Evolutionary conservation across 73 alveolate genomes (phyloP).

Genomic region (Stentor coeruleus): DNA sequence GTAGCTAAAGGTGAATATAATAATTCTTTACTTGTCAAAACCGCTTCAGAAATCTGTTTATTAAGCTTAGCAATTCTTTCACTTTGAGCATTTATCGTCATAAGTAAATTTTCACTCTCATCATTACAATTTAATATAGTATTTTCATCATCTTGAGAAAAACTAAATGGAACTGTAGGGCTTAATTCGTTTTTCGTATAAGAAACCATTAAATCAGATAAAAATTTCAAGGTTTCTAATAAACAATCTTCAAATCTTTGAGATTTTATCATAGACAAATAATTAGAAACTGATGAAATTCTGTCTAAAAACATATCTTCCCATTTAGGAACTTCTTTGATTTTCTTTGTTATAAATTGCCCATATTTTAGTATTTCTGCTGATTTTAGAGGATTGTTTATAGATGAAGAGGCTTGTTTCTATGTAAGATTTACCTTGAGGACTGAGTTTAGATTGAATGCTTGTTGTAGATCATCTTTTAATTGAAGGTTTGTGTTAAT

Average conservation of each 20-base stretch:
- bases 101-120: not conserved
- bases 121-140: too few relatives aligned
- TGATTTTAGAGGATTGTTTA: too few relatives aligned
- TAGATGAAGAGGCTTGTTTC: not conserved
- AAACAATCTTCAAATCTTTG: not conserved
- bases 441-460: not conserved
- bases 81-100: not conserved
- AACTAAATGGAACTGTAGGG: too few relatives aligned
- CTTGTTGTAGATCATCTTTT: not conserved
- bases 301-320: not conserved
- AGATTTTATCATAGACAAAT: not conserved
- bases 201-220: not conserved
- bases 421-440: not conserved
- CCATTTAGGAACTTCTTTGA: not conserved
- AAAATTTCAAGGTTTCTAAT: not conserved
- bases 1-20: not conserved
- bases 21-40: not conserved
- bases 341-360: not conserved
- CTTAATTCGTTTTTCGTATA: not conserved
- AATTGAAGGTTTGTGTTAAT: not conserved
- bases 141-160: too few relatives aligned
- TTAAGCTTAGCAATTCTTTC: conserved; percentile 1
- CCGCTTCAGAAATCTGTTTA: not conserved
- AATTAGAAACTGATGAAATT: not conserved
- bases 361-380: not conserved